These are phyloP conservation scores for Globisporangium carolinianum DNA, from an alignment of 352 stramenopile genomes.

Conservation along the genomic window DNA sequence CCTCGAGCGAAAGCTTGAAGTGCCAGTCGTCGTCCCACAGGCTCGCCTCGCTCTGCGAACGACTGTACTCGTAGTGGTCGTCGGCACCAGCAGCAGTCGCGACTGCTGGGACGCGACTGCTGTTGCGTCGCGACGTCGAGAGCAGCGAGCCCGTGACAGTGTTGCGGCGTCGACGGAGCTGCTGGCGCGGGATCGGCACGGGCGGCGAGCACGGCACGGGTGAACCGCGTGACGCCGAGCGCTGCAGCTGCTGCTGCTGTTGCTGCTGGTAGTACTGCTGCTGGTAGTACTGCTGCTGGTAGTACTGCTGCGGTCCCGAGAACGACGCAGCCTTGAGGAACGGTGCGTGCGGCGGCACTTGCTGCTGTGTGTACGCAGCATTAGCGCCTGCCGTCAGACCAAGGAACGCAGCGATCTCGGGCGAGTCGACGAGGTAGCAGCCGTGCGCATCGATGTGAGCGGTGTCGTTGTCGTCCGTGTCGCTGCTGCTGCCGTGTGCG, in stretches of 20 bases:
- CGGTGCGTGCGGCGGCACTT: neutral
- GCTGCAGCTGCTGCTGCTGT: neutral
- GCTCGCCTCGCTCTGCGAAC: slow-evolving; percentile 37
- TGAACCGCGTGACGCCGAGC: neutral
- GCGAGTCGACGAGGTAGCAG: slow-evolving; percentile 9
- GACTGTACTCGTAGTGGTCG: slow-evolving; percentile 16
- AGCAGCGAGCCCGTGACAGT: slow-evolving; percentile 12
- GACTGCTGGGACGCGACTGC: slow-evolving; percentile 1
- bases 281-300: too few relatives aligned
- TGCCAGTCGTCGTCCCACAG: slow-evolving; percentile 69
- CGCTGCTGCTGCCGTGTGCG: neutral
- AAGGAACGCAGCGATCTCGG: slow-evolving; percentile 13
- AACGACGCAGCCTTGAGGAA: slow-evolving; percentile 12
- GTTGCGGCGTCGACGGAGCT: slow-evolving; percentile 10
- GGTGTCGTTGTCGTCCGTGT: neutral
- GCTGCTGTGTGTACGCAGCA: neutral
- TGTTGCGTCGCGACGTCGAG: neutral
- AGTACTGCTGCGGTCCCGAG: neutral
- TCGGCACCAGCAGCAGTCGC: too few relatives aligned
- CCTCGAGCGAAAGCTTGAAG: slow-evolving; percentile 66
- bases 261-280: neutral
- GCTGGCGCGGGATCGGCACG: slow-evolving; percentile 15
- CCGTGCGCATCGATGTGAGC: neutral
- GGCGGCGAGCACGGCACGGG: slow-evolving; percentile 15
- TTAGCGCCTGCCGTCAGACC: neutral